Conservation (phyloP, 768 basidiomycete genomes). For the Hypholoma sublateritium region DNA sequence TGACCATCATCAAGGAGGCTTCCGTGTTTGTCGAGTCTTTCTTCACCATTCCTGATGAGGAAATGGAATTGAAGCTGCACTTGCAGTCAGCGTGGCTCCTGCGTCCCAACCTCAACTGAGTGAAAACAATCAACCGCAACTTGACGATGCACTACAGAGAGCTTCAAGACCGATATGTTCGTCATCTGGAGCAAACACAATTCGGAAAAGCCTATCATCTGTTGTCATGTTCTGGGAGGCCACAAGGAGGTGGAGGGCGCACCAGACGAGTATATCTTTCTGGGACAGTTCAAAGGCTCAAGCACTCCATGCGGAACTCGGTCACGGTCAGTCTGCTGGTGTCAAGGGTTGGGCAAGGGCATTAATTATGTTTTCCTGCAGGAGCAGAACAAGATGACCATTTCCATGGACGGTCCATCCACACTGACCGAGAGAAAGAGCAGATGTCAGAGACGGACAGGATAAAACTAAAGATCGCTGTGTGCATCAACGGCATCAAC, state of each 20-base stretch:
- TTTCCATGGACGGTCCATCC: slow-evolving; percentile 65
- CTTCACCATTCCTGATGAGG: slow-evolving; percentile 99
- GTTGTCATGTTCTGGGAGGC: slow-evolving; percentile 88
- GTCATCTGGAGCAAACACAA: slow-evolving; percentile 99
- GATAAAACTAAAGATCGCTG: slow-evolving; percentile 91
- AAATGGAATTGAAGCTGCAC: no score
- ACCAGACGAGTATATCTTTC: slow-evolving; percentile 92
- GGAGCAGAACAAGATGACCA: slow-evolving; percentile 78
- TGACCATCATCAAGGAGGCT: slow-evolving; percentile 96
- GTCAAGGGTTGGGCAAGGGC: no score
- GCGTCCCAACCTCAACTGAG: slow-evolving; percentile 93
- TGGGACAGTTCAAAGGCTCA: slow-evolving; percentile 93
- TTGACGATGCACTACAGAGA: slow-evolving; percentile 91
- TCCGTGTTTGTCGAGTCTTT: slow-evolving; percentile 95
- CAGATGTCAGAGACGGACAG: slow-evolving; percentile 99
- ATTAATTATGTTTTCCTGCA: slow-evolving; percentile 94
- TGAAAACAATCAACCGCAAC: slow-evolving; percentile 97
- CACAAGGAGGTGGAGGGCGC: slow-evolving; percentile 78
- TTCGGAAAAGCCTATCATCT: slow-evolving; percentile 94
- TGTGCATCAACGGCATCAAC: slow-evolving; percentile 95
- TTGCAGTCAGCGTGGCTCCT: slow-evolving; percentile 98
- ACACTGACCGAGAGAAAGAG: slow-evolving; percentile 67
- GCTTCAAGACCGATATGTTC: slow-evolving; percentile 93
- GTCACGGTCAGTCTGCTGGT: slow-evolving; percentile 92
- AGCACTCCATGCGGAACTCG: slow-evolving; percentile 95